These are phyloP conservation scores for Fusarium redolens DNA, from an alignment of 2,329 filamentous ascomycete genomes.

Conservation along the genomic window DNA sequence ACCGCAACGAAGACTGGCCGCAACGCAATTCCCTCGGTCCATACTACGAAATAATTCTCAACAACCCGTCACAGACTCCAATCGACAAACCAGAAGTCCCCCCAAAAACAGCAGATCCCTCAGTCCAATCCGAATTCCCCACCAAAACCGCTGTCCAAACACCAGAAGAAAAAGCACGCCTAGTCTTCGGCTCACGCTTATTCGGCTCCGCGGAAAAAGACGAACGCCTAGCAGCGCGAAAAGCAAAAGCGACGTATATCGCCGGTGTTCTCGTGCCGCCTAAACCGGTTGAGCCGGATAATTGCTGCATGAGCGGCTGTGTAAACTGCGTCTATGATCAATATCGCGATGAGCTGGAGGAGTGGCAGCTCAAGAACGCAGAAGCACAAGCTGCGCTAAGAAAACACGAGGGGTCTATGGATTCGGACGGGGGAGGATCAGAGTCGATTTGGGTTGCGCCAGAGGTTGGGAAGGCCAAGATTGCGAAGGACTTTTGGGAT, in stretches of 20 bases:
- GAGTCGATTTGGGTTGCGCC: constrained; percentile 70
- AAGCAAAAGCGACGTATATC: constrained; percentile 70
- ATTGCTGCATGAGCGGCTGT: constrained; percentile 99
- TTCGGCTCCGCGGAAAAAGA: constrained; percentile 78
- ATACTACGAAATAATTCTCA: constrained; percentile 70
- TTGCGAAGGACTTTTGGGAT: constrained; percentile 66
- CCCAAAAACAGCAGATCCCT: constrained; percentile 52
- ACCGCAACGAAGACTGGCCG: constrained; percentile 47
- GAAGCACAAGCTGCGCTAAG: constrained; percentile 70
- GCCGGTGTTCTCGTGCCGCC: constrained; percentile 88
- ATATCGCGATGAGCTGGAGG: constrained; percentile 91
- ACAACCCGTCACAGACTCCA: constrained; percentile 56
- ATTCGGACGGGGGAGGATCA: constrained; percentile 83
- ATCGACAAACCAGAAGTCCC: constrained; percentile 57
- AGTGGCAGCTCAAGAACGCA: constrained; percentile 76
- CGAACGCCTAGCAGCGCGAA: constrained; percentile 67
- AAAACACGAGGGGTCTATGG: constrained; percentile 68
- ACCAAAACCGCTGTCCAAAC: constrained; percentile 49
- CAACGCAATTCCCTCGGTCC: constrained; percentile 62
- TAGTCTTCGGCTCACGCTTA: constrained; percentile 85
- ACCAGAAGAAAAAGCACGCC: constrained; percentile 66
- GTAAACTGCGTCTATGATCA: constrained; percentile 97
- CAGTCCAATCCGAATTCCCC: constrained; percentile 28
- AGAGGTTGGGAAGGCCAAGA: constrained; percentile 51
- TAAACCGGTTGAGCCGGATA: constrained; percentile 88